Conservation (phyloP, 2,329 filamentous ascomycete genomes). For the Pezicula carpinea region DNA sequence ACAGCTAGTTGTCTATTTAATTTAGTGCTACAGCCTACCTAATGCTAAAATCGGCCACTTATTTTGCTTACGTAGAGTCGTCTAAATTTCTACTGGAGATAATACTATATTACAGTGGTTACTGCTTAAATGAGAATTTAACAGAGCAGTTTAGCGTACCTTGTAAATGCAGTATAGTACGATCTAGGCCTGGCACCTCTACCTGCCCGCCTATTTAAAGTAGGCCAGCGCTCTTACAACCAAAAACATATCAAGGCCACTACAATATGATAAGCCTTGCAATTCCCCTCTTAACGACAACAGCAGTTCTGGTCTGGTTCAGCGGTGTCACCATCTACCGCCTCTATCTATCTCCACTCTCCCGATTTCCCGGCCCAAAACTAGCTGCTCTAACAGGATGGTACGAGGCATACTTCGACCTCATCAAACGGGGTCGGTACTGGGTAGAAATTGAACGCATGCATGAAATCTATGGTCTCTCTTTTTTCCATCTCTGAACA, state of each 20-base stretch:
- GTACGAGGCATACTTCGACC: conserved; percentile 23
- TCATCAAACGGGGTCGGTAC: conserved; percentile 6
- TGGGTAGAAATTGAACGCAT: conserved; percentile 17
- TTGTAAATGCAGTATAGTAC: no score
- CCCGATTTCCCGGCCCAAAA: conserved; percentile 27
- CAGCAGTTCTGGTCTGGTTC: not conserved
- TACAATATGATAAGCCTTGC: not conserved
- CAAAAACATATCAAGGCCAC: not conserved
- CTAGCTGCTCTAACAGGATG: conserved; percentile 24
- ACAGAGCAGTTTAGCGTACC: no score
- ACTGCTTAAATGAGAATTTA: no score
- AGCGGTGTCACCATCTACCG: conserved; percentile 11
- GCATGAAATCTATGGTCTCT: conserved; percentile 22
- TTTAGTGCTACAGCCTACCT: no score
- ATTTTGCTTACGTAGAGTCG: no score
- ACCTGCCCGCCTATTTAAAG: not conserved
- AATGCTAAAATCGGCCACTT: no score
- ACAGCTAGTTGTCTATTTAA: no score
- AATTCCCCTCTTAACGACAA: not conserved
- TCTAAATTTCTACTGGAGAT: no score
- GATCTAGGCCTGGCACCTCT: no score
- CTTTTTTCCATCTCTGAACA: not conserved
- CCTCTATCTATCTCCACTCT: conserved; percentile 27
- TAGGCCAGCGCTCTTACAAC: not conserved
- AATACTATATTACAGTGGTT: no score